Conservation (phyloP, 148 eudicot species). For the Nepenthes gracilis region DNA sequence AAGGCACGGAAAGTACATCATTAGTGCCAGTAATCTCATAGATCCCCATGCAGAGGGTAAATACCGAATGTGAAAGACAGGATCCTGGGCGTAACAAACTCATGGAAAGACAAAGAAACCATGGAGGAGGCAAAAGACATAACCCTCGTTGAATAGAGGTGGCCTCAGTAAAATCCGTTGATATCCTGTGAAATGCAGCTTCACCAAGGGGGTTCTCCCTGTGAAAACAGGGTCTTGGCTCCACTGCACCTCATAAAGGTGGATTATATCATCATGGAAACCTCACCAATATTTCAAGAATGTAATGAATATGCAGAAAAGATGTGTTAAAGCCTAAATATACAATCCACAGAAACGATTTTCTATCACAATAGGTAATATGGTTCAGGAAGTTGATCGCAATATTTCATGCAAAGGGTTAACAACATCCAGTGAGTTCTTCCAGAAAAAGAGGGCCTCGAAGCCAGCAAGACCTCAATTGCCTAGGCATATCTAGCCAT, state of each 20-base stretch:
- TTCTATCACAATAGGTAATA: no score
- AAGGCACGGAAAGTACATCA: no score
- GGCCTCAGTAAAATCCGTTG: conserved; percentile 45
- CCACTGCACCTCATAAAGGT: conserved; percentile 35
- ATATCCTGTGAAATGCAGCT: conserved; percentile 33
- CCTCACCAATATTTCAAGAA: no score
- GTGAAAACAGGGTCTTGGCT: conserved; percentile 49
- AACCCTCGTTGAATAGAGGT: no score
- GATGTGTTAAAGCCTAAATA: background rate
- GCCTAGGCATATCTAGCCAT: background rate
- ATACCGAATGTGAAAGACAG: no score
- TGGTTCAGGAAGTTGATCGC: conserved; percentile 14
- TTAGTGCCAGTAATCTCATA: background rate
- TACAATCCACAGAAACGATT: background rate
- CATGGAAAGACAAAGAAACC: no score
- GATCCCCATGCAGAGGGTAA: no score
- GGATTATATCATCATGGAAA: conserved; percentile 44
- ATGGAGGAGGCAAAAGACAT: no score
- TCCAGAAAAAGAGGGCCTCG: conserved; percentile 4
- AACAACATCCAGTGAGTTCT: conserved; percentile 11
- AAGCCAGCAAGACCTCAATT: conserved; percentile 10
- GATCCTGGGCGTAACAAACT: no score
- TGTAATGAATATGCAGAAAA: background rate
- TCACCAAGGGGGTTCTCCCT: conserved; percentile 64
- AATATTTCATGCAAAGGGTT: conserved; percentile 3